Evolutionary conservation across 495 filamentous ascomycete species (phyloP), one percentile per base, ranked within the genome.

Genomic region (Cairneyella variabilis): DNA sequence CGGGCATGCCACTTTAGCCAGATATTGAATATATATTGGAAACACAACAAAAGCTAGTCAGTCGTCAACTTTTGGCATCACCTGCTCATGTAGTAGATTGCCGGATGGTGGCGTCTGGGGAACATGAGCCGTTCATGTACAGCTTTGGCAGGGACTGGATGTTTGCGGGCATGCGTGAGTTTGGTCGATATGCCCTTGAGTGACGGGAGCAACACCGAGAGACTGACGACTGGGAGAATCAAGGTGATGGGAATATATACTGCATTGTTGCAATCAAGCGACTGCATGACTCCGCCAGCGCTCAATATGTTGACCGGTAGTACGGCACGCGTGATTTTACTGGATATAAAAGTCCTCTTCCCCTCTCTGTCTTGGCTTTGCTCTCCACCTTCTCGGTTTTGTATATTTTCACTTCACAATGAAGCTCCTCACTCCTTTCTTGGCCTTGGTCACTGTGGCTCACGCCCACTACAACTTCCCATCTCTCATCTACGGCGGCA

Each of bases 381-480:
- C 6, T 32, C 28, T 6, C 28, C 28, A 7, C 28, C 6, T 32
- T 40, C 17, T n/a, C n/a, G n/a, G n/a, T 40, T 40, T n/a, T 17
- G 5, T 16, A 40, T 40, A 40, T 40, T 40, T 47, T n/a, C n/a
- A n/a, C 23, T 8, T n/a, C 37, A 52, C 14, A 6, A 54, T 54
- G 51, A 40, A 40, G 23, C n/a, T 47, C 28, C 34, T 54, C 10
- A 18, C 51, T 25, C 17, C 42, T 18, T 12, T 54, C 17, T 9
- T 54, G 11, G 41, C 51, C 3, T 27, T 41, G 5, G 51, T 42
- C 18, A 20, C 41, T 14, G 51, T 47, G 28, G 51, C 42, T 0
- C 28, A 54, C 4, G 41, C 41, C 8, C 51, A 54, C 22, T 54
- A 54, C 30, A 54, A 54, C 43, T 54, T 54, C 32, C 37, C 37